Evolutionary conservation across 1,284 basidiomycete genomes (phyloP).

Genomic region (Microbotryum saponariae): DNA sequence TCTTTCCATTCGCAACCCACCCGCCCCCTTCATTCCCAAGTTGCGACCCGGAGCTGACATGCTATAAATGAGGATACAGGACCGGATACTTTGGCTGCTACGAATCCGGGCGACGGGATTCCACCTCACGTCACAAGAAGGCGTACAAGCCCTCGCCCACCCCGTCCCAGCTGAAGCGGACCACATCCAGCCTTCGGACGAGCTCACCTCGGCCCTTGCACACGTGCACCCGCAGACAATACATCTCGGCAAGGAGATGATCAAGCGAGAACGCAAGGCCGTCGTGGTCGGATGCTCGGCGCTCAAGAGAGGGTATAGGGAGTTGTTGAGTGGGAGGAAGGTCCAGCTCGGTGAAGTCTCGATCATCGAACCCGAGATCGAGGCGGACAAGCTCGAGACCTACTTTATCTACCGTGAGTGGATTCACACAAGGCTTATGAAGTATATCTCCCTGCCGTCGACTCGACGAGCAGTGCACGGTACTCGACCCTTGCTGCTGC

Average conservation of each 20-base stretch:
- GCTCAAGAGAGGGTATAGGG: conserved; percentile 70
- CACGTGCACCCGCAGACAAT: conserved; percentile 21
- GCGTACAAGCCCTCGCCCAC: conserved; percentile 13
- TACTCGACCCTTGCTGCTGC: conserved; percentile 53
- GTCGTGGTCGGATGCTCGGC: conserved; percentile 82
- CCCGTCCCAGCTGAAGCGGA: conserved; percentile 12
- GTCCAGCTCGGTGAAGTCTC: conserved; percentile 2
- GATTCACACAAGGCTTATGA: background rate
- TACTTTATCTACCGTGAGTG: conserved; percentile 63
- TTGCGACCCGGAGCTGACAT: background rate
- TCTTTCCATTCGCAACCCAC: background rate
- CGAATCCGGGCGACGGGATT: conserved; percentile 60
- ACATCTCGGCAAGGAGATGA: conserved; percentile 20
- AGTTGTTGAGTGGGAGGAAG: conserved; percentile 57
- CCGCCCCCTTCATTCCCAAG: background rate
- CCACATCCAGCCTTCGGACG: conserved; percentile 43
- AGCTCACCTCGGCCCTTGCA: conserved; percentile 26
- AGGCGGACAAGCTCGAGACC: conserved; percentile 49
- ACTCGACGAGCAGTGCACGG: conserved; percentile 51
- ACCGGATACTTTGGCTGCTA: conserved; percentile 79
- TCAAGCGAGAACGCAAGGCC: conserved; percentile 44
- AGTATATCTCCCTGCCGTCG: background rate
- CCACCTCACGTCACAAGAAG: conserved; percentile 28
- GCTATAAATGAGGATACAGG: conserved; percentile 17
- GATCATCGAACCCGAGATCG: conserved; percentile 38